Conservation (phyloP, 2,329 filamentous ascomycete genomes). For the Akanthomyces dipterigenus region DNA sequence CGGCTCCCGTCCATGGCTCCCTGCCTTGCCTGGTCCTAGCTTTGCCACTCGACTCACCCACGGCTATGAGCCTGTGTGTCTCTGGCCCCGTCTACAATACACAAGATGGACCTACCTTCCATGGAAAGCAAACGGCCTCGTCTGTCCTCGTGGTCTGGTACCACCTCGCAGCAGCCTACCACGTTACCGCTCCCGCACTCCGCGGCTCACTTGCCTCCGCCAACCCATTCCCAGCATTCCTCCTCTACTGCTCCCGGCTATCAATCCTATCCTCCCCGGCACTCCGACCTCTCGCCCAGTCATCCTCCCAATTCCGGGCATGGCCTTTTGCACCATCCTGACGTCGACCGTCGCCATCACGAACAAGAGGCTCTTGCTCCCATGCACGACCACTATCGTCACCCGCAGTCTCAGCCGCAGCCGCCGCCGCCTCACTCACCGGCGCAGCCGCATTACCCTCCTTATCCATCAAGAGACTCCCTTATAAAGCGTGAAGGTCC, state of each 20-base stretch:
- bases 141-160: slow-evolving; percentile 36
- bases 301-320: slow-evolving; percentile 19
- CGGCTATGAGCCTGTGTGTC: slow-evolving; percentile 13
- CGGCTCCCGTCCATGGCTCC: slow-evolving; percentile 12
- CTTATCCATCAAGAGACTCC: slow-evolving; percentile 43
- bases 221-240: slow-evolving; percentile 34
- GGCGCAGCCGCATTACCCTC: slow-evolving; percentile 36
- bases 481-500: slow-evolving; percentile 50
- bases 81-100: slow-evolving; percentile 11
- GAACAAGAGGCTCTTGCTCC: slow-evolving; percentile 48
- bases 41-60: slow-evolving; percentile 11
- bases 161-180: slow-evolving; percentile 24
- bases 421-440: slow-evolving; percentile 34
- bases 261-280: slow-evolving; percentile 25
- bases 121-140: slow-evolving; percentile 48
- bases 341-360: slow-evolving; percentile 50
- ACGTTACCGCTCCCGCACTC: slow-evolving; percentile 14
- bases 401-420: slow-evolving; percentile 18
- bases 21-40: slow-evolving; percentile 10
- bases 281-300: slow-evolving; percentile 14
- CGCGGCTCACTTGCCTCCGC: slow-evolving; percentile 25
- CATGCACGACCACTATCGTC: slow-evolving; percentile 46
- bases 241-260: background rate
- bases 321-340: slow-evolving; percentile 29
- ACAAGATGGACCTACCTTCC: slow-evolving; percentile 45